Evolutionary conservation across 176 grass and related monocot species (phyloP).

Genomic region (Puccinellia tenuiflora): DNA sequence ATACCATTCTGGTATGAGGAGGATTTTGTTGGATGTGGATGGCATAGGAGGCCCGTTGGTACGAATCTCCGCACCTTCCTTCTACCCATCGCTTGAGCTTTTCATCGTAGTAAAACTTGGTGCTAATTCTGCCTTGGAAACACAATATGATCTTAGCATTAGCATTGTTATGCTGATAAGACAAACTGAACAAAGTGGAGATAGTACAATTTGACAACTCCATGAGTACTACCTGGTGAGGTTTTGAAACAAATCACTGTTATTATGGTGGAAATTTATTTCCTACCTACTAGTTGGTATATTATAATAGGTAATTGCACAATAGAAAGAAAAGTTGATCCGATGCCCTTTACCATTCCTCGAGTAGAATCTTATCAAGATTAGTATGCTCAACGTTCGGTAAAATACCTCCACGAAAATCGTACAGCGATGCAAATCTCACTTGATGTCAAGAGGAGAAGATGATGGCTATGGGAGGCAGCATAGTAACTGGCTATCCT

Average conservation of each 20-base stretch:
- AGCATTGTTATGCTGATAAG: neutral
- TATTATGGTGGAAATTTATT: neutral
- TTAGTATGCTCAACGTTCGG: neutral
- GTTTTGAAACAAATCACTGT: neutral
- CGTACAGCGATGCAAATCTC: neutral
- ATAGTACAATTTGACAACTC: neutral
- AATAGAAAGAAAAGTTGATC: too few relatives aligned
- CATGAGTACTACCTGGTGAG: too few relatives aligned
- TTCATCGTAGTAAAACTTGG: slow-evolving; percentile 90
- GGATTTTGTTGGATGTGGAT: slow-evolving; percentile 60
- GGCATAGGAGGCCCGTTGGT: slow-evolving; percentile 50
- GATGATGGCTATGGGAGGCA: neutral
- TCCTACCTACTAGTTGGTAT: neutral
- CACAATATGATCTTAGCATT: neutral
- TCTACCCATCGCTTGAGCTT: slow-evolving; percentile 88
- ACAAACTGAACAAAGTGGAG: neutral
- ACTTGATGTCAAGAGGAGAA: neutral
- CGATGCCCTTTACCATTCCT: neutral
- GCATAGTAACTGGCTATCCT: too few relatives aligned
- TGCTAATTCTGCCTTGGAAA: slow-evolving; percentile 66
- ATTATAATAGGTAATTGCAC: neutral
- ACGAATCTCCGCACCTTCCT: slow-evolving; percentile 69
- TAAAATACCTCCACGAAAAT: neutral
- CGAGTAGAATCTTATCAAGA: neutral
- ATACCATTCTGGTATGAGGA: slow-evolving; percentile 63